These are phyloP conservation scores for Aspergillus hancockii DNA, from an alignment of 495 filamentous ascomycete species.

Conservation along the genomic window DNA sequence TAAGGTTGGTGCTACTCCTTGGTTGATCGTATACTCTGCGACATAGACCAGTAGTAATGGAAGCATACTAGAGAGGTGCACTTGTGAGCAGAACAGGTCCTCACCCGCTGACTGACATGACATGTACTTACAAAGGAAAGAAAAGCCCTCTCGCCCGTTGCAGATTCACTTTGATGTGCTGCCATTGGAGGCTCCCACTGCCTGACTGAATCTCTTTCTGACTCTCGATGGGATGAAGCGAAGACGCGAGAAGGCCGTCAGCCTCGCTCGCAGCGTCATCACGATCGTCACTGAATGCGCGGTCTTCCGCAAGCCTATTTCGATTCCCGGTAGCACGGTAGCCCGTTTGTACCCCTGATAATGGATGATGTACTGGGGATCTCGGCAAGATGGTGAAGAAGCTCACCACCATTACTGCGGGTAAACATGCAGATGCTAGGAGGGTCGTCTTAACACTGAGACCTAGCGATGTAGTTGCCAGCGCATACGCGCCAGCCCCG, in stretches of 20 bases:
- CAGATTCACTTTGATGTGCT: slow-evolving; percentile 50
- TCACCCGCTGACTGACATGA: too few species aligned
- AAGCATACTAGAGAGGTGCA: slow-evolving; percentile 65
- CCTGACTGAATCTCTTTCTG: slow-evolving; percentile 23
- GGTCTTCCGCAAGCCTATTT: slow-evolving; percentile 39
- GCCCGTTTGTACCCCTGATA: slow-evolving; percentile 13
- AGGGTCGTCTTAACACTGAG: slow-evolving; percentile 71
- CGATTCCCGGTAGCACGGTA: slow-evolving; percentile 42
- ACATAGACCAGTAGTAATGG: slow-evolving; percentile 90
- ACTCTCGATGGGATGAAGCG: slow-evolving; percentile 19
- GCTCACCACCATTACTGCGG: slow-evolving; percentile 76
- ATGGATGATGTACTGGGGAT: slow-evolving; percentile 48
- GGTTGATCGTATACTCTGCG: slow-evolving; percentile 96
- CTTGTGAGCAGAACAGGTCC: slow-evolving; percentile 23
- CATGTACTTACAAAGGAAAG: slow-evolving; percentile 61
- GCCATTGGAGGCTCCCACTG: slow-evolving; percentile 21
- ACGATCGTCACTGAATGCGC: slow-evolving; percentile 31
- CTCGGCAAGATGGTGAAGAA: slow-evolving; percentile 81
- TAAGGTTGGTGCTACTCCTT: slow-evolving; percentile 84
- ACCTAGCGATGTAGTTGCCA: slow-evolving; percentile 76
- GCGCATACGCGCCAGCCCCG: slow-evolving; percentile 82
- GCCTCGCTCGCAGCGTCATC: slow-evolving; percentile 29
- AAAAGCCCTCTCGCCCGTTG: slow-evolving; percentile 56
- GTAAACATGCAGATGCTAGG: slow-evolving; percentile 74
- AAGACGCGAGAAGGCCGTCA: slow-evolving; percentile 42